A percentile compares a stretch with the other conserved stretches of the same genome.
Conservation (phyloP, 2,329 filamentous ascomycete species). For the Botrytis sinoallii region DNA sequence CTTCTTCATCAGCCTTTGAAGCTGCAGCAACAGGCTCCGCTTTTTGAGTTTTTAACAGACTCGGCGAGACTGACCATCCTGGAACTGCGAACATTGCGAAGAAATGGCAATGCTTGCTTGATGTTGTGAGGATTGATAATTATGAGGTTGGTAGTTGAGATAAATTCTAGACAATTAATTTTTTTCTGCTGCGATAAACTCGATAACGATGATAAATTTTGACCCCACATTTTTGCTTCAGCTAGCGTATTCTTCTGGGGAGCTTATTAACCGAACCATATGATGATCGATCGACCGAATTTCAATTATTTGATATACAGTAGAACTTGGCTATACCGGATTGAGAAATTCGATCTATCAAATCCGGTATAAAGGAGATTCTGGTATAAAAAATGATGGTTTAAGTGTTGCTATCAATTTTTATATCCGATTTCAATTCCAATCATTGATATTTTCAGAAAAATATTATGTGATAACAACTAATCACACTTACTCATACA, state of each 20-base stretch:
- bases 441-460: too few species aligned
- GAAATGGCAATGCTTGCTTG: not conserved
- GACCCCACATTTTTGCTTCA: conserved; percentile 1
- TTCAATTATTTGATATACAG: not conserved
- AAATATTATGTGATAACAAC: too few species aligned
- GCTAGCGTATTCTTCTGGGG: not conserved
- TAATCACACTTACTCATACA: too few species aligned
- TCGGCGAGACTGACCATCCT: conserved; percentile 81
- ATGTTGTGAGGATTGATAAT: not conserved
- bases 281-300: not conserved
- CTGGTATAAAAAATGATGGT: too few species aligned
- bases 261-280: not conserved
- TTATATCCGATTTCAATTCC: too few species aligned
- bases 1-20: conserved; percentile 22
- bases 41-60: conserved; percentile 66
- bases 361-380: too few species aligned
- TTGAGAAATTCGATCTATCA: too few species aligned
- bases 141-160: not conserved
- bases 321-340: too few species aligned
- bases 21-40: conserved; percentile 20
- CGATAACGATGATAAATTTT: conserved; percentile 1
- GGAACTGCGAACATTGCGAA: conserved; percentile 81
- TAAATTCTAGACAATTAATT: not conserved
- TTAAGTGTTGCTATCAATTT: too few species aligned
- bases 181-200: conserved; percentile 9